Evolutionary conservation across 176 grass and related monocot species (phyloP).

Genomic region (Avena eriantha): DNA sequence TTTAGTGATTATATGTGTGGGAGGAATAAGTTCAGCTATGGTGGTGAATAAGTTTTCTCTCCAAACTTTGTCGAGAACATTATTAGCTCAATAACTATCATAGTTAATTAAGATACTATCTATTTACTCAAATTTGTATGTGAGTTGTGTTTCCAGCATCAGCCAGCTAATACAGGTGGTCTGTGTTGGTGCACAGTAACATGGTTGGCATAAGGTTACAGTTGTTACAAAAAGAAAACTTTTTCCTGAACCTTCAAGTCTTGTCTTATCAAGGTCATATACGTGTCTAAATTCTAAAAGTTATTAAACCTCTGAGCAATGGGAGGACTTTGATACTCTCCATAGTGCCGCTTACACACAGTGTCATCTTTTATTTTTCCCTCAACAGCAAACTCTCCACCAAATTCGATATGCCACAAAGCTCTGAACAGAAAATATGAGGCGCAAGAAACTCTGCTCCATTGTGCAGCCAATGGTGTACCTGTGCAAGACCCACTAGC

Average conservation of each 20-base stretch:
- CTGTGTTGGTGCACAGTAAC: too few species aligned
- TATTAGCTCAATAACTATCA: background rate
- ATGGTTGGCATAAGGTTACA: too few species aligned
- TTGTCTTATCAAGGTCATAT: too few species aligned
- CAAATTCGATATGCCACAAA: constrained; percentile 24
- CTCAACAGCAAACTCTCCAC: constrained; percentile 23
- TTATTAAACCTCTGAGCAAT: background rate
- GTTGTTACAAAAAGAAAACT: too few species aligned
- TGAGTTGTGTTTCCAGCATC: background rate
- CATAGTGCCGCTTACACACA: constrained; percentile 37
- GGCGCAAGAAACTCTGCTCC: constrained; percentile 30
- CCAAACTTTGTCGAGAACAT: background rate
- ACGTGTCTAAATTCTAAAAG: background rate
- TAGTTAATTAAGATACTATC: background rate
- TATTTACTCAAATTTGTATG: background rate
- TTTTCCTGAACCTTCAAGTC: too few species aligned
- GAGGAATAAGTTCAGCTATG: background rate
- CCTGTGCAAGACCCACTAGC: constrained; percentile 44
- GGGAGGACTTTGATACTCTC: constrained; percentile 29
- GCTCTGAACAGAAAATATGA: background rate
- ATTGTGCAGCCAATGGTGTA: constrained; percentile 25
- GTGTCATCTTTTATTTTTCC: background rate
- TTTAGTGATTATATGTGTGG: background rate
- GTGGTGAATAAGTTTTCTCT: background rate
- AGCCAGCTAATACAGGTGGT: background rate